Conservation (phyloP, 2,329 filamentous ascomycete species). For the Cytospora piceicola region DNA sequence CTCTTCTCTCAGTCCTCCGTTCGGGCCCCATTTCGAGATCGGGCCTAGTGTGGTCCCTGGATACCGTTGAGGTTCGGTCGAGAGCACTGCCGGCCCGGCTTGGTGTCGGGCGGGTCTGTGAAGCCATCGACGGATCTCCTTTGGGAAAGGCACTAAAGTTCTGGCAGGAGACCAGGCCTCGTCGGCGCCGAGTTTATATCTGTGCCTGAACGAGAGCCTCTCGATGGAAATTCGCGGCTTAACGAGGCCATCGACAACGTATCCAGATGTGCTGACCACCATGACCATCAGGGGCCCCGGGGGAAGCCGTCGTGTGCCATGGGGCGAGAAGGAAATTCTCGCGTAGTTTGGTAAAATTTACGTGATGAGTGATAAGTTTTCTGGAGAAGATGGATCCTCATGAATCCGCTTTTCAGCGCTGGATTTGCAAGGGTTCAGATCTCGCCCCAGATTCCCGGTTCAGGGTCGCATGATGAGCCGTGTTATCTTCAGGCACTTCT, state of each 20-base stretch:
- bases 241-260: slow-evolving; percentile 11
- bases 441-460: slow-evolving; percentile 16
- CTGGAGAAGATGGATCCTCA: slow-evolving; percentile 4
- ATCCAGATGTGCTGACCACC: slow-evolving; percentile 8
- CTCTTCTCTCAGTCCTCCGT: slow-evolving; percentile 16
- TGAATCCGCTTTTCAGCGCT: slow-evolving; percentile 16
- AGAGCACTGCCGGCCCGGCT: not conserved
- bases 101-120: slow-evolving; percentile 13
- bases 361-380: slow-evolving; percentile 17
- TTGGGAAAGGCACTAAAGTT: slow-evolving; percentile 4
- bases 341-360: slow-evolving; percentile 24
- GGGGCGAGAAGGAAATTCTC: slow-evolving; percentile 16
- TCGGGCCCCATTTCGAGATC: slow-evolving; percentile 14
- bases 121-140: slow-evolving; percentile 22
- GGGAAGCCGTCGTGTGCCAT: not conserved
- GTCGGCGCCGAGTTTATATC: not conserved
- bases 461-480: not conserved
- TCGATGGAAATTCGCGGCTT: slow-evolving; percentile 19
- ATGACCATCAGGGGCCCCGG: not conserved
- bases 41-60: slow-evolving; percentile 13
- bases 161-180: slow-evolving; percentile 2
- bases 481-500: not conserved
- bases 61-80: slow-evolving; percentile 1
- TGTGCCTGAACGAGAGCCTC: slow-evolving; percentile 7
- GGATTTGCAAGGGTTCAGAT: slow-evolving; percentile 9